Evolutionary conservation across 345 rosid genomes (phyloP), one percentile per base, ranked within the genome.

Genomic region (Pelargonium nanum): DNA sequence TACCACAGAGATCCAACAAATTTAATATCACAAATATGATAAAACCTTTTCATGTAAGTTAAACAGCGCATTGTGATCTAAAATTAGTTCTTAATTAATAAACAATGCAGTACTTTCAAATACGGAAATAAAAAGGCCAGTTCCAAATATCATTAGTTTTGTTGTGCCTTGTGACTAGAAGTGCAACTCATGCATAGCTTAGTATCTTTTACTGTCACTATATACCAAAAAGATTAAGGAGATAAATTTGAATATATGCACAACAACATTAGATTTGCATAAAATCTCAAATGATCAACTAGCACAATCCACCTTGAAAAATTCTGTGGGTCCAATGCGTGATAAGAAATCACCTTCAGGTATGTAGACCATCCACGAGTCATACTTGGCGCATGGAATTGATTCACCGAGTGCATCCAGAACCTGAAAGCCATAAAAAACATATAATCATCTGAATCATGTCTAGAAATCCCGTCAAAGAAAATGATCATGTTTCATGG

Each of bases 281-380:
- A n/a, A 59, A 19, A 22, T 6, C 5, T 57, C 22, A 17, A 58
- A 4, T 16, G 52, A 23, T 0, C 19, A 12, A 56, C 34, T 12
- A 61, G 24, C 22, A 48, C 40, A 65, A 54, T 45, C 60, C 62
- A 92, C 98, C 98, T 92, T 88, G 70, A 72, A 89, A 77, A 88
- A 88, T 64, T 88, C 95, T 1, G 96, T 85, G 24, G 96, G 95
- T 24, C 98, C 96, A 26, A 92, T 92, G 57, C 75, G 86, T 3
- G 98, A 91, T 72, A 88, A 77, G 79, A 91, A 86, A 45, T 91
- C 95, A 6, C 87, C 98, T 77, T 91, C 98, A 23, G 96, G 98
- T 62, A 92, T 64, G 68, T 85, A 88, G 24, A 91, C 98, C 96
- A 78, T 91, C 98, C 96, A 91, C 65, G 98, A 91, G 70, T 91